A percentile compares a stretch with the other conserved stretches of the same genome.
phyloP scores from a whole-genome alignment of 495 filamentous ascomycete genomes.

The Aeminium ludgeri region DNA sequence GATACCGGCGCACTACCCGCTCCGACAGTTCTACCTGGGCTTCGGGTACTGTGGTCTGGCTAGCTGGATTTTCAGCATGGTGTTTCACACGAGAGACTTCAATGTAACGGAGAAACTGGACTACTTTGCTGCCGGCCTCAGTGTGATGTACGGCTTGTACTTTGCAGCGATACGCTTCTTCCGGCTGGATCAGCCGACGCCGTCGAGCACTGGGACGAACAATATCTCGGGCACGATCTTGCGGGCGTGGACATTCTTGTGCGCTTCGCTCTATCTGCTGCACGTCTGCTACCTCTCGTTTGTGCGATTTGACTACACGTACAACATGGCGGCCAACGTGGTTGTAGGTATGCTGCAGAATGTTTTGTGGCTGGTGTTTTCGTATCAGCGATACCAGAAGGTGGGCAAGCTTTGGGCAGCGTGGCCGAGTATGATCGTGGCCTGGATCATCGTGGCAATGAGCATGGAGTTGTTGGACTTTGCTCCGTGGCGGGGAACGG shows the following conservation, averaged over 20 bases:
- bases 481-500: constrained; percentile 58
- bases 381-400: constrained; percentile 52
- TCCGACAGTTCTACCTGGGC: constrained; percentile 62
- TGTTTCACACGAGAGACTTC: constrained; percentile 88
- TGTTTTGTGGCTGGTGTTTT: constrained; percentile 71
- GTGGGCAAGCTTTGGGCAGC: constrained; percentile 57
- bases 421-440: constrained; percentile 86
- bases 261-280: constrained; percentile 48
- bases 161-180: constrained; percentile 66
- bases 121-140: constrained; percentile 87
- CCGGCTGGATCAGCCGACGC: constrained; percentile 51
- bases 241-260: constrained; percentile 56
- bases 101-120: constrained; percentile 76
- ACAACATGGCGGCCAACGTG: constrained; percentile 95
- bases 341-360: constrained; percentile 67
- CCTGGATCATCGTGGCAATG: constrained; percentile 86
- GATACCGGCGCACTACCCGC: constrained; percentile 54
- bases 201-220: constrained; percentile 26
- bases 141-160: constrained; percentile 79
- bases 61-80: constrained; percentile 71
- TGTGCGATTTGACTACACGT: constrained; percentile 83
- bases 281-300: constrained; percentile 76
- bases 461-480: constrained; percentile 91
- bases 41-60: constrained; percentile 70
- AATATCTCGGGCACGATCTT: constrained; percentile 33